A percentile compares a stretch with the other conserved stretches of the same genome.
Evolutionary conservation across 768 basidiomycete genomes (phyloP).

Genomic region (Mycena leptocephala): DNA sequence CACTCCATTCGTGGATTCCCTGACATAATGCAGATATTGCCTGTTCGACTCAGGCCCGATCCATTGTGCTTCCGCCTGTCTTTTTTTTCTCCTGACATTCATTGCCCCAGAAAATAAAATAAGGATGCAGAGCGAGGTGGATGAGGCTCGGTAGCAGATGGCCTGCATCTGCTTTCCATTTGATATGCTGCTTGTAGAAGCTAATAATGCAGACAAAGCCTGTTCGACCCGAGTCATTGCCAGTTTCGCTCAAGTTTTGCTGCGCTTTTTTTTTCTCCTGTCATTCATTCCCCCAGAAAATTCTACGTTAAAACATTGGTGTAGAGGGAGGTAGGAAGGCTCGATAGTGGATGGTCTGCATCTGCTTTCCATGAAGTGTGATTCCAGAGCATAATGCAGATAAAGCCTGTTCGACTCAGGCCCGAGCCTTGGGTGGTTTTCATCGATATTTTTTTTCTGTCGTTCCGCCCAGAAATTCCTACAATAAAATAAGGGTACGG

Average conservation of each 20-base stretch:
- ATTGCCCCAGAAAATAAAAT: too few species aligned
- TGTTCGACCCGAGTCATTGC: constrained; percentile 13
- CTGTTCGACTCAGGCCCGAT: too few species aligned
- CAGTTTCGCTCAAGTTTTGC: not conserved
- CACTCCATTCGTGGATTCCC: too few species aligned
- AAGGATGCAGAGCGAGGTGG: too few species aligned
- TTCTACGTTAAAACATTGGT: not conserved
- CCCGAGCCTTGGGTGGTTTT: too few species aligned
- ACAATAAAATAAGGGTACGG: too few species aligned
- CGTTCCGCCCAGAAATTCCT: too few species aligned
- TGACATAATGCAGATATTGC: too few species aligned
- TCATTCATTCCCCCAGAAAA: not conserved
- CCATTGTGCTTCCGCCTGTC: too few species aligned
- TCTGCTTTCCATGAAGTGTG: not conserved
- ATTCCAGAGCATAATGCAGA: not conserved
- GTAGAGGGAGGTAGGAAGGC: not conserved
- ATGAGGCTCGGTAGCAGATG: not conserved
- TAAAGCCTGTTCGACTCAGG: not conserved
- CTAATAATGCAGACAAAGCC: not conserved
- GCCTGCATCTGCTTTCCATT: not conserved
- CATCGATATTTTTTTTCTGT: too few species aligned
- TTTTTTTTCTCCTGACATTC: too few species aligned
- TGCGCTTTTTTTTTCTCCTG: not conserved
- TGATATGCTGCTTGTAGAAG: not conserved
- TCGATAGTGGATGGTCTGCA: constrained; percentile 6